Evolutionary conservation across 441 rosid genomes (phyloP), one percentile per base, ranked within the genome.

Genomic region (Adansonia grandidieri): DNA sequence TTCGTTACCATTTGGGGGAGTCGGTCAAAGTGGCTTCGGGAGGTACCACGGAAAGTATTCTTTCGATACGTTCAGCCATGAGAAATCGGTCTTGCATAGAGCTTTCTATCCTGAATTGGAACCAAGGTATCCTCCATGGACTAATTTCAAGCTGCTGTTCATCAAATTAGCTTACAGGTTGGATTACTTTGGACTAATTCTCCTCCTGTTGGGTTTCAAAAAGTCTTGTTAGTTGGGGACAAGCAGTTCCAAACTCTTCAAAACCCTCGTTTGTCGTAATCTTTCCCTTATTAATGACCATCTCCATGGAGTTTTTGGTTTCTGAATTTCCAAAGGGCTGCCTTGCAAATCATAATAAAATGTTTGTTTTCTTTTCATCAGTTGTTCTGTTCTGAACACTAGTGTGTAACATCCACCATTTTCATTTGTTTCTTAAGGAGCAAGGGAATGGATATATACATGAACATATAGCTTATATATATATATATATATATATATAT

Each of bases 11-110:
- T 95, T 95, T 64, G 98, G 98, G 80, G 97, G 97, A 4, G 97
- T 93, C 13, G 98, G 93, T 6, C 84, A 87, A 61, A 92, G 97
- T 72, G 98, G 98, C 1, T 80, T 85, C 4, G 97, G 98, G 73
- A 91, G 95, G 87, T 95, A 92, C 86, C 98, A 95, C 14, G 97
- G 98, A 50, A 92, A 89, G 85, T 95, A 89, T 86, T 92, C 97
- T 10, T 95, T 95, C 58, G 98, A 95, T n/a, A 81, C 93, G n/a
- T 95, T 95, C 83, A 95, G 98, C 82, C 97, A 93, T 60, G 96
- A 91, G 82, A 95, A 93, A 76, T 90, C 93, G 14, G 84, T 93
- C 10, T 19, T 93, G 89, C 85, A 84, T 22, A 82, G 97, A 84
- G 82, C 81, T 24, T 91, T 89, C 76, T 84, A 78, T 70, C 85